phyloP scores from a whole-genome alignment of 805 yeast genomes.

The Starmerella khaoyaiensis region DNA sequence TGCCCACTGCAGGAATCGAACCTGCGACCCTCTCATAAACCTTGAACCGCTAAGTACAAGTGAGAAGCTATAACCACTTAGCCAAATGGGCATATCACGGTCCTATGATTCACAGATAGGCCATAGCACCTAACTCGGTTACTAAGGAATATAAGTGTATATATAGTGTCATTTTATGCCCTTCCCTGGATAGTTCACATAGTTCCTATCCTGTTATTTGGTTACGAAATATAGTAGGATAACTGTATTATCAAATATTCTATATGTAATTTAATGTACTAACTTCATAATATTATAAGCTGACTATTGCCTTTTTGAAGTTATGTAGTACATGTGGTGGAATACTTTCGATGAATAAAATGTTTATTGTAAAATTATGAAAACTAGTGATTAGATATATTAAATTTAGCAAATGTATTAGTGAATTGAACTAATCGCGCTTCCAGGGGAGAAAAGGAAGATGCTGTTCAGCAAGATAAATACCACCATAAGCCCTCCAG shows the following conservation, averaged over 20 bases:
- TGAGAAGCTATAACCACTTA: slow-evolving; percentile 22
- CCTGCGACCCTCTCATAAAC: slow-evolving; percentile 21
- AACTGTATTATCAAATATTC: too few relatives aligned
- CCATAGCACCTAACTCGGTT: too few relatives aligned
- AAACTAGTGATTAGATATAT: background rate
- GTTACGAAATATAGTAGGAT: too few relatives aligned
- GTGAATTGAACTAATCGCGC: slow-evolving; percentile 19
- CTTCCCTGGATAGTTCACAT: too few relatives aligned
- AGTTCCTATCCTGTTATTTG: too few relatives aligned
- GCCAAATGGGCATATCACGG: slow-evolving; percentile 23
- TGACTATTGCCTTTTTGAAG: too few relatives aligned
- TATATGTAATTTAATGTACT: too few relatives aligned
- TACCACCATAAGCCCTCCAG: slow-evolving; percentile 47
- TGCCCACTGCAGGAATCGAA: slow-evolving; percentile 23
- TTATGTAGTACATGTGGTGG: too few relatives aligned
- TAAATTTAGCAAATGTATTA: background rate
- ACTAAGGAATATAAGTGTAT: too few relatives aligned
- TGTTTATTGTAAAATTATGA: background rate
- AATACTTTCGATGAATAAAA: background rate
- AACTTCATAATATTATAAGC: too few relatives aligned
- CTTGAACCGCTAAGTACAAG: slow-evolving; percentile 10
- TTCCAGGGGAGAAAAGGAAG: slow-evolving; percentile 22
- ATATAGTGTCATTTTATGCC: too few relatives aligned
- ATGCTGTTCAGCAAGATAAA: slow-evolving; percentile 36
- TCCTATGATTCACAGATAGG: too few relatives aligned